Evolutionary conservation across 169 alveolate species (phyloP).

Genomic region (Plasmodium cynomolgi): DNA sequence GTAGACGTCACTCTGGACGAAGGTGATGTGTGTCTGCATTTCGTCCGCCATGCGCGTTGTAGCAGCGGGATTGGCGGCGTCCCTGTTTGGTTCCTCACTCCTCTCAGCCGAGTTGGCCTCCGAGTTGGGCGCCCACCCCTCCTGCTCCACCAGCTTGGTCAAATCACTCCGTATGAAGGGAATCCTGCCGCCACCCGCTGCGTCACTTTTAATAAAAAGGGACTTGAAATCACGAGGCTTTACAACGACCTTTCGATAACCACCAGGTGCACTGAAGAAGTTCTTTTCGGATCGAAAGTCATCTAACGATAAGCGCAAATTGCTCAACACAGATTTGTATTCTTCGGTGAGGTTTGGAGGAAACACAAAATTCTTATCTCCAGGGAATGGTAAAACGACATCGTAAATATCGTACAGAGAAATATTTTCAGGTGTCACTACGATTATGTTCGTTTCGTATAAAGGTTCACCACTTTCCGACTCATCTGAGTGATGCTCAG

Average conservation of each 20-base stretch:
- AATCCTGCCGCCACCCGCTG: conserved; percentile 76
- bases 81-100: neutral
- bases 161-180: conserved; percentile 70
- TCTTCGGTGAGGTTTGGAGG: conserved; percentile 81
- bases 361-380: conserved; percentile 83
- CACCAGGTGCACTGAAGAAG: conserved; percentile 83
- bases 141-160: neutral
- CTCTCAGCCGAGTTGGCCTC: neutral
- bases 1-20: neutral
- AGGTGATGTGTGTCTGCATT: conserved; percentile 10
- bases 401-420: conserved; percentile 86
- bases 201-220: conserved; percentile 79
- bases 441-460: conserved; percentile 75
- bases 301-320: conserved; percentile 66
- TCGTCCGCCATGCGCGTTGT: neutral
- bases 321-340: conserved; percentile 76
- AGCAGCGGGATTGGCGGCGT: neutral
- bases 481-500: conserved; percentile 78
- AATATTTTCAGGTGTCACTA: conserved; percentile 86
- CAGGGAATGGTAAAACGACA: conserved; percentile 94
- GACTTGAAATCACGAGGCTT: conserved; percentile 83
- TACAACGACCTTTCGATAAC: conserved; percentile 88
- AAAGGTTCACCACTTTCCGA: neutral
- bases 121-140: neutral
- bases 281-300: conserved; percentile 79